These are phyloP conservation scores for Clarireedia monteithiana DNA, from an alignment of 2,329 filamentous ascomycete genomes.

Conservation along the genomic window DNA sequence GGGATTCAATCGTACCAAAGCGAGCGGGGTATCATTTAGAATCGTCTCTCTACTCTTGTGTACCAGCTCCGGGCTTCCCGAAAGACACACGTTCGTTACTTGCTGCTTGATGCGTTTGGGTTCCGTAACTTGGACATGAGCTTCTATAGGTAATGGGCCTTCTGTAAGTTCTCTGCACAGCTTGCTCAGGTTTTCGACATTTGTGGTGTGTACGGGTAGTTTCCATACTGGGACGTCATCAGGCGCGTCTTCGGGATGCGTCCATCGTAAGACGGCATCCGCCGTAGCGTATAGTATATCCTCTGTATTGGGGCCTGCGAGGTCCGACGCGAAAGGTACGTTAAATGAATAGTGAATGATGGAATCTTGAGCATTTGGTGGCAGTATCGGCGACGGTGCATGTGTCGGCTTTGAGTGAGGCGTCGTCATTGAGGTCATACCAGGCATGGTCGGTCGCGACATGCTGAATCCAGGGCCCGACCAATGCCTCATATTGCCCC, in stretches of 20 bases:
- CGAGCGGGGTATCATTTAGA: slow-evolving; percentile 84
- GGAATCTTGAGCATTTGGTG: slow-evolving; percentile 64
- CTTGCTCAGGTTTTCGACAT: slow-evolving; percentile 69
- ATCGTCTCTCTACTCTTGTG: slow-evolving; percentile 86
- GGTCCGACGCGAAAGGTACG: slow-evolving; percentile 87
- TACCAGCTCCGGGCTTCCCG: slow-evolving; percentile 78
- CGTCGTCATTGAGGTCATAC: slow-evolving; percentile 36
- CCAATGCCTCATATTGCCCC: slow-evolving; percentile 63
- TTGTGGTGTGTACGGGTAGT: slow-evolving; percentile 84
- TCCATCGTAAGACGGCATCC: slow-evolving; percentile 85
- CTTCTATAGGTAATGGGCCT: slow-evolving; percentile 64
- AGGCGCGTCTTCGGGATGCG: slow-evolving; percentile 78
- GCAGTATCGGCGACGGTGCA: slow-evolving; percentile 49
- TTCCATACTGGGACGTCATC: slow-evolving; percentile 81
- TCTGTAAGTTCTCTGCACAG: slow-evolving; percentile 78
- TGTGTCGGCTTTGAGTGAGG: slow-evolving; percentile 50
- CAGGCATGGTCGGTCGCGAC: slow-evolving; percentile 38
- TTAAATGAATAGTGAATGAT: slow-evolving; percentile 94
- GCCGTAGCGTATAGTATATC: slow-evolving; percentile 90
- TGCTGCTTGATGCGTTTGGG: slow-evolving; percentile 60
- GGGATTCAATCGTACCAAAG: slow-evolving; percentile 58
- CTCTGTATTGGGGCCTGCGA: slow-evolving; percentile 86
- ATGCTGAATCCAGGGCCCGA: slow-evolving; percentile 57
- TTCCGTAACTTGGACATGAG: slow-evolving; percentile 74
- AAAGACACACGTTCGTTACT: slow-evolving; percentile 85